Percentiles rank a stretch among this genome's conserved stretches.
Conservation (phyloP, 164 flowering plant genomes). For the Vitis rotundifolia region DNA sequence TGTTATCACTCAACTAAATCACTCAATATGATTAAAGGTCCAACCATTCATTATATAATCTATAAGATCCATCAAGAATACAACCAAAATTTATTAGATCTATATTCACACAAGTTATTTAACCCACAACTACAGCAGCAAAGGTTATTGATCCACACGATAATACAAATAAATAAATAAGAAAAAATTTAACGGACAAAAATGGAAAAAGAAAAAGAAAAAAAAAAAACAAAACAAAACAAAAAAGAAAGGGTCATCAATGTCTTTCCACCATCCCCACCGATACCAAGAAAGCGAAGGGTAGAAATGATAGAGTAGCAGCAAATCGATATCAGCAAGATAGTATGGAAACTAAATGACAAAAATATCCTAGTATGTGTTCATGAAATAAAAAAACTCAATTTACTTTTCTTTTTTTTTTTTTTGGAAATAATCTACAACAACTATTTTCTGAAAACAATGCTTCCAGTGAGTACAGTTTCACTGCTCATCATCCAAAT, state of each 20-base stretch:
- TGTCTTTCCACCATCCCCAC: constrained; percentile 13
- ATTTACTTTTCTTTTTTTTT: no score
- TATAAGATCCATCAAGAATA: neutral
- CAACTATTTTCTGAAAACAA: no score
- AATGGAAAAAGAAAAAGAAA: neutral
- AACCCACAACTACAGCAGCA: neutral
- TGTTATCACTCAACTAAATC: neutral
- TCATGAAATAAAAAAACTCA: neutral
- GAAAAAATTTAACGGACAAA: no score
- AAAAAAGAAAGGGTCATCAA: constrained; percentile 10
- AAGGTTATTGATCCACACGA: neutral
- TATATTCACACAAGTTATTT: neutral
- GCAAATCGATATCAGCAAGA: neutral
- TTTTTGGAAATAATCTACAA: no score
- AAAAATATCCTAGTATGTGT: constrained; percentile 17
- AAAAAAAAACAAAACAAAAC: neutral
- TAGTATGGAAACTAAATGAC: constrained; percentile 17
- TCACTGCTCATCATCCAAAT: no score
- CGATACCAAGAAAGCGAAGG: neutral
- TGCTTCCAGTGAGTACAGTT: no score
- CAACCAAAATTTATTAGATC: neutral
- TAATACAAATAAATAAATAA: no score
- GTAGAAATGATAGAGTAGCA: neutral
- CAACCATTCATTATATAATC: neutral
- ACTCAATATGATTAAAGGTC: no score